These are phyloP conservation scores for Aspergillus pseudoviridinutans DNA, from an alignment of 2,329 filamentous ascomycete species.

Conservation along the genomic window DNA sequence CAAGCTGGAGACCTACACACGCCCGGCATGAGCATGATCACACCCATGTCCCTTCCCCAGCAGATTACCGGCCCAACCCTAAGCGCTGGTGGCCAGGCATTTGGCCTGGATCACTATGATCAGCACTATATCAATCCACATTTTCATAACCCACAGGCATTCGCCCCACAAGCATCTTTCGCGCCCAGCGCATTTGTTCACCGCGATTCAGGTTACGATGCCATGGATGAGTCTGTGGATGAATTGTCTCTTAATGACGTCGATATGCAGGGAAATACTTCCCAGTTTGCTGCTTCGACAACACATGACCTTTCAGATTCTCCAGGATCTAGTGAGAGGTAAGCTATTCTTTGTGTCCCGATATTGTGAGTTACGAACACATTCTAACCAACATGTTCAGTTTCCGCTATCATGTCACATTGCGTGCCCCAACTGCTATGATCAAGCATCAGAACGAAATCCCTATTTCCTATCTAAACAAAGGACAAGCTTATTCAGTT, in stretches of 20 bases:
- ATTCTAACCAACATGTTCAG: constrained; percentile 34
- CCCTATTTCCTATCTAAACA: constrained; percentile 96
- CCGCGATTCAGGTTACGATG: constrained; percentile 74
- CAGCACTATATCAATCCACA: constrained; percentile 53
- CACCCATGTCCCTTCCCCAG: constrained; percentile 75
- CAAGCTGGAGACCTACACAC: constrained; percentile 87
- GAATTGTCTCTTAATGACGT: constrained; percentile 61
- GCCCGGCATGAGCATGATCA: constrained; percentile 71
- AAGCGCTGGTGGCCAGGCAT: constrained; percentile 54
- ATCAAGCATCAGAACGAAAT: constrained; percentile 81
- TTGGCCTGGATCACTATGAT: constrained; percentile 68
- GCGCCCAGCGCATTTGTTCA: constrained; percentile 78
- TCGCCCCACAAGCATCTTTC: constrained; percentile 60
- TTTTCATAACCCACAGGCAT: constrained; percentile 67
- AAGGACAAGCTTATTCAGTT: constrained; percentile 89
- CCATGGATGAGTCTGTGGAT: constrained; percentile 65
- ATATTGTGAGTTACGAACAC: background rate
- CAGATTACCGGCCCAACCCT: constrained; percentile 58
- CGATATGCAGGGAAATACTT: constrained; percentile 49
- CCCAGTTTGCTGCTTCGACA: constrained; percentile 41
- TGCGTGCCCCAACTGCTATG: constrained; percentile 96
- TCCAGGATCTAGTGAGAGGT: constrained; percentile 51
- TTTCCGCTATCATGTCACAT: constrained; percentile 83
- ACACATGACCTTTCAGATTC: constrained; percentile 24
- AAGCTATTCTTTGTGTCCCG: constrained; percentile 15